Base-by-base conservation (phyloP, 2,329 filamentous ascomycete species). In the Aspergillus transmontanensis region DNA sequence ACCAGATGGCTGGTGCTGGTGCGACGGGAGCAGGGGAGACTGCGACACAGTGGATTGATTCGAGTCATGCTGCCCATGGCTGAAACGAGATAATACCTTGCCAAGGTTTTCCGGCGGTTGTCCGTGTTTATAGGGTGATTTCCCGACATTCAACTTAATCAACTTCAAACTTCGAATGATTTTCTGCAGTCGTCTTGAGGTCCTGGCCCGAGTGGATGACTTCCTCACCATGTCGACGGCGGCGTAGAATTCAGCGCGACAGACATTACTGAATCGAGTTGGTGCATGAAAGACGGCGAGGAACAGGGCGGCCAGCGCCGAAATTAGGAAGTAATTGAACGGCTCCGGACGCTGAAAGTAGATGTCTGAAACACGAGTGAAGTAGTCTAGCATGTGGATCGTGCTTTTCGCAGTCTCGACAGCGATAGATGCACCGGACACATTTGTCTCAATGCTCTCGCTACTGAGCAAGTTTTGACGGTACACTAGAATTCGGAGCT, bases 181-280 rank as follows among this genome's bases (percentile, higher is more conserved):
- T 65, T 84, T 85, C 82, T 86, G 87, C 3, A 89, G 72, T 4
- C 85, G 78, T 62, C 86, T 83, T 23, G 83, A 85, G 16, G 86
- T 83, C 63, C 82, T 84, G 0, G 84, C 86, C 56, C 84, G 81
- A 23, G 83, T 83, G 34, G 83, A 85, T 41, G 88, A 83, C 14
- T 83, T 82, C 19, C 86, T 82, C 16, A 89, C 83, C 39, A 89
- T 81, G 39, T 87, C 85, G 3, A 89, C 81, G 1, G 86, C 86
- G 70, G 85, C 85, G 74, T 88, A 87, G 54, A 77, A 76, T 54
- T 77, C 76, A 0, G 69, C 67, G 2, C 75, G 72, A 58, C 75
- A 77, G 23, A 70, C 63, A 10, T 76, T 76, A 3, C 79, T 76
- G 57, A 83, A 84, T 2, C 72, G 72, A 2, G 73, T 71, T 0